Evolutionary conservation across 768 basidiomycete genomes (phyloP).

Genomic region (Phanerochaete sordida): DNA sequence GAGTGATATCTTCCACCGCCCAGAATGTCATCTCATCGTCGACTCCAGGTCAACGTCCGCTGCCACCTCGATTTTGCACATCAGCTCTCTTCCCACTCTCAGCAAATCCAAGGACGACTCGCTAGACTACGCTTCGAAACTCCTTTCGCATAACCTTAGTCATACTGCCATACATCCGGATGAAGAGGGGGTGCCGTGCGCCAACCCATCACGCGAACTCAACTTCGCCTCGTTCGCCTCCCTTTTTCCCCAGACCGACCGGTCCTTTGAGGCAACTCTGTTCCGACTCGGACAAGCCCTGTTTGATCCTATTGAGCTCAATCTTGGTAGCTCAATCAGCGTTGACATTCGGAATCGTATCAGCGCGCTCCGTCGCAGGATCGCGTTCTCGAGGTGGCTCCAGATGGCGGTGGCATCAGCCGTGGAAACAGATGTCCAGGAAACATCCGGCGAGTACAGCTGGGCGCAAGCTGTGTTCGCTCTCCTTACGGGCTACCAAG

Average conservation of each 20-base stretch:
- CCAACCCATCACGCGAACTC: slow-evolving; percentile 58
- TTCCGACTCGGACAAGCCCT: slow-evolving; percentile 88
- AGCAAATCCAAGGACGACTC: slow-evolving; percentile 29
- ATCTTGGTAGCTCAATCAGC: slow-evolving; percentile 49
- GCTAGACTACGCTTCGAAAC: slow-evolving; percentile 46
- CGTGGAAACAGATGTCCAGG: slow-evolving; percentile 70
- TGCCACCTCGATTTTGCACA: slow-evolving; percentile 59
- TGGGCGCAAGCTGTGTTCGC: slow-evolving; percentile 62
- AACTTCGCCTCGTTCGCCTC: slow-evolving; percentile 76
- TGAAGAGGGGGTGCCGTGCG: slow-evolving; percentile 66
- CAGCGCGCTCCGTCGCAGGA: slow-evolving; percentile 64
- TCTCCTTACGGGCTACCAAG: slow-evolving; percentile 81
- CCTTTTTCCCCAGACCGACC: slow-evolving; percentile 68
- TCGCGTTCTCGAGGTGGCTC: slow-evolving; percentile 83
- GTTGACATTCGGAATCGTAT: slow-evolving; percentile 64
- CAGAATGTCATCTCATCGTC: slow-evolving; percentile 2
- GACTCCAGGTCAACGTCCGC: slow-evolving; percentile 45
- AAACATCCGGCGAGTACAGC: slow-evolving; percentile 29
- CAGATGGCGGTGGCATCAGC: slow-evolving; percentile 63
- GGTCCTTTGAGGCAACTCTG: slow-evolving; percentile 69
- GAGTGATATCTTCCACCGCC: slow-evolving; percentile 26
- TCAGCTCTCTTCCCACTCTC: slow-evolving; percentile 45
- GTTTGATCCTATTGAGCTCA: slow-evolving; percentile 80
- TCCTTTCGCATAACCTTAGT: slow-evolving; percentile 74
- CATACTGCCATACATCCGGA: slow-evolving; percentile 70